Evolutionary conservation across 108 stramenopile genomes (phyloP).

Genomic region (Thalassiosira profunda): DNA sequence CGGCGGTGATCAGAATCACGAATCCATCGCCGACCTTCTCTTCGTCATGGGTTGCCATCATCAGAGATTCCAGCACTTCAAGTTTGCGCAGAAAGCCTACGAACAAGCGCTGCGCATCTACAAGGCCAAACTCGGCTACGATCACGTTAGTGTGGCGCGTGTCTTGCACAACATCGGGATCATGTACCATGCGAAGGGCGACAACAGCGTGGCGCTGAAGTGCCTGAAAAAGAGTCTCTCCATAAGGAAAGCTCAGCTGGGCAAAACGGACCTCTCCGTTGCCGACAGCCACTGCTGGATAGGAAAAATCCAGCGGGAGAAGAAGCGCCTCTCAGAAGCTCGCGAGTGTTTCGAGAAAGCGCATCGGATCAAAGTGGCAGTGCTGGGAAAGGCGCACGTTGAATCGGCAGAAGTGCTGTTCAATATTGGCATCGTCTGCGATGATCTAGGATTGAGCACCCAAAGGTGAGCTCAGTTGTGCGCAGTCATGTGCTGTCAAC

Average conservation of each 20-base stretch:
- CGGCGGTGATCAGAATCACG: constrained; percentile 39
- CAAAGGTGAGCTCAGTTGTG: constrained; percentile 8
- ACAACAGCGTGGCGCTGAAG: constrained; percentile 41
- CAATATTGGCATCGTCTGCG: constrained; percentile 53
- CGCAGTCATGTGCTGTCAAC: not conserved
- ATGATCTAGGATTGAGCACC: constrained; percentile 38
- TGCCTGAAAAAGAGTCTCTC: constrained; percentile 48
- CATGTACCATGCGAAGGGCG: constrained; percentile 35
- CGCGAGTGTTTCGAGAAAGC: constrained; percentile 45
- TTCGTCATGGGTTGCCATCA: constrained; percentile 46
- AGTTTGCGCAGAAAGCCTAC: constrained; percentile 47
- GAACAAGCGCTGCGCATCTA: constrained; percentile 54
- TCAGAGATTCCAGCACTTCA: constrained; percentile 34
- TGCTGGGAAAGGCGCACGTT: constrained; percentile 37
- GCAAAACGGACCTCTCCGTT: constrained; percentile 34
- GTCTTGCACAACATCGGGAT: constrained; percentile 55
- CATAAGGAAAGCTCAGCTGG: constrained; percentile 24
- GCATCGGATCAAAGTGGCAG: constrained; percentile 34
- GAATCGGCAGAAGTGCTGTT: constrained; percentile 54
- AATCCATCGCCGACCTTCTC: constrained; percentile 52
- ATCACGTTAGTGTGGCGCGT: constrained; percentile 35
- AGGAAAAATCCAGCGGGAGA: constrained; percentile 60
- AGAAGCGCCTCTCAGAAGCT: constrained; percentile 35
- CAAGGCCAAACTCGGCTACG: constrained; percentile 37
- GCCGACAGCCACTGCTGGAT: constrained; percentile 61